Percentiles rank a stretch among this genome's conserved stretches.
phyloP scores from a whole-genome alignment of 2,329 filamentous ascomycete species.

The Fusarium hainanense region DNA sequence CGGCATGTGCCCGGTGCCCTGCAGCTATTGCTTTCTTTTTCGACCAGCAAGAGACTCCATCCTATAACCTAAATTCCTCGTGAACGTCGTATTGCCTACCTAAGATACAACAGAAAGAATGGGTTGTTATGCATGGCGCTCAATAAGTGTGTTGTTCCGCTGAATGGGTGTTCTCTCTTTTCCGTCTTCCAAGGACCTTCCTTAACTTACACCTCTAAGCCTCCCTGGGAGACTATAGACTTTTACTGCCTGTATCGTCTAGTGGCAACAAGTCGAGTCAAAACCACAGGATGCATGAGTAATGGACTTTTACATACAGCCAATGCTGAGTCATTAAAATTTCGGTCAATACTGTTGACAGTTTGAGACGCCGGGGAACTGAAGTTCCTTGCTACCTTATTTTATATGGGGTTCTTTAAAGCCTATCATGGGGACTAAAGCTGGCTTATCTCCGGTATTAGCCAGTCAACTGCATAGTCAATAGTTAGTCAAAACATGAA shows the following conservation, averaged over 20 bases:
- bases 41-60: background rate
- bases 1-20: background rate
- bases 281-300: background rate
- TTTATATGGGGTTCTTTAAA: background rate
- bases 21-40: background rate
- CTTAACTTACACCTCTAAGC: background rate
- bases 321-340: background rate
- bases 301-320: background rate
- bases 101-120: background rate
- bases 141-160: too few species aligned
- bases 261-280: background rate
- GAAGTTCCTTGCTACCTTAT: background rate
- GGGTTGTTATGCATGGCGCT: background rate
- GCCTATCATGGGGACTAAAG: background rate
- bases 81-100: background rate
- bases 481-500: background rate
- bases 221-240: background rate
- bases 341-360: background rate
- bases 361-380: background rate
- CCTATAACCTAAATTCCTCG: background rate
- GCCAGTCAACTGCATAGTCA: too few species aligned
- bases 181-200: too few species aligned
- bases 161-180: too few species aligned
- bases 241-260: background rate
- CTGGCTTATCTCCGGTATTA: background rate